phyloP scores from a whole-genome alignment of 2,329 filamentous ascomycete species.

The Xylaria sp. region DNA sequence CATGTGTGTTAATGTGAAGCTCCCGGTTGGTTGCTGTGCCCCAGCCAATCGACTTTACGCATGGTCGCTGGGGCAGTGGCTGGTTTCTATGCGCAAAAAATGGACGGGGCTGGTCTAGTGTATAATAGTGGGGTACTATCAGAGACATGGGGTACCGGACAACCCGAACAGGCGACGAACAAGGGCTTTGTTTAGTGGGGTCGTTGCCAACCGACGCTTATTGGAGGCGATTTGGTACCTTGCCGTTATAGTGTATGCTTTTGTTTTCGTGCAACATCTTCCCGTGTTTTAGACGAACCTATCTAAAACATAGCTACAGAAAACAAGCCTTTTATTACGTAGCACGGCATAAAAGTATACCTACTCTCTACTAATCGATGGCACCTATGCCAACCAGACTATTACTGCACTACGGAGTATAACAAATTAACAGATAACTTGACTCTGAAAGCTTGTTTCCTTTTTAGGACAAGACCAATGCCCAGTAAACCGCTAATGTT shows the following conservation, averaged over 20 bases:
- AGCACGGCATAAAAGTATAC: not conserved
- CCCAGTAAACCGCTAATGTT: not conserved
- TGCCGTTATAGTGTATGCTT: not conserved
- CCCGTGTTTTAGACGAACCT: not conserved
- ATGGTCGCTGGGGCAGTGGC: conserved; percentile 24
- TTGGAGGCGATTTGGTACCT: not conserved
- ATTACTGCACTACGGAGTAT: not conserved
- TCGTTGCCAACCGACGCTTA: conserved; percentile 38
- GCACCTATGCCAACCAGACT: not conserved
- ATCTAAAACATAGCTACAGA: not conserved
- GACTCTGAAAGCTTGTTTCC: not conserved
- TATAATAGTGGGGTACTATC: conserved; percentile 6
- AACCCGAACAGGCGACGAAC: conserved; percentile 18
- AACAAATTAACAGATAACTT: not conserved
- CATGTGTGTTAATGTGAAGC: conserved; percentile 28
- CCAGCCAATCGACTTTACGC: conserved; percentile 33
- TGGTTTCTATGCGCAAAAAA: conserved; percentile 32
- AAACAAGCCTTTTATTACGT: not conserved
- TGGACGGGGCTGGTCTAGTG: conserved; percentile 36
- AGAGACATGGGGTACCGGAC: conserved; percentile 17
- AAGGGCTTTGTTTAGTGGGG: conserved; percentile 47
- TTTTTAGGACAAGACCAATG: not conserved
- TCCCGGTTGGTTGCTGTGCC: conserved; percentile 21
- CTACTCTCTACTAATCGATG: too few species aligned
- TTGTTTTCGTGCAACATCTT: conserved; percentile 11